Percentiles rank a stretch among this genome's conserved stretches.
Evolutionary conservation across 179 eudicot genomes (phyloP).

Genomic region (Beta corolliflora): DNA sequence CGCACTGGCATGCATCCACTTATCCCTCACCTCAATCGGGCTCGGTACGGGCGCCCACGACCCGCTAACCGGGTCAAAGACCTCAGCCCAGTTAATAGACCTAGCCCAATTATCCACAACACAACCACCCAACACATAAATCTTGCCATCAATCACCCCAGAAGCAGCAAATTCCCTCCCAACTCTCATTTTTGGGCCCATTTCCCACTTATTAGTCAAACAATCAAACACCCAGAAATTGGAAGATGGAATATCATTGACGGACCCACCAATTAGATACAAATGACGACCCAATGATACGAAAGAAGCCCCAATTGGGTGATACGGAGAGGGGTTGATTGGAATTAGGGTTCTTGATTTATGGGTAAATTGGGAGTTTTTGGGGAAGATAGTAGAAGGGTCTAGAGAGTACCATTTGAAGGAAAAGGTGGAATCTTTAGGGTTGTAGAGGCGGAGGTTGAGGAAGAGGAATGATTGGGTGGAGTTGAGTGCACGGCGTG

Average conservation of each 20-base stretch:
- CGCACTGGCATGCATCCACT: slow-evolving; percentile 93
- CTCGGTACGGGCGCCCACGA: slow-evolving; percentile 60
- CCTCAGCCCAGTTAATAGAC: slow-evolving; percentile 79
- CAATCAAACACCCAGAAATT: slow-evolving; percentile 71
- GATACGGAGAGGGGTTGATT: slow-evolving; percentile 47
- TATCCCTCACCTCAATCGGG: slow-evolving; percentile 61
- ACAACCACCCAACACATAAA: slow-evolving; percentile 91
- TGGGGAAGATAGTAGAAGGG: slow-evolving; percentile 12
- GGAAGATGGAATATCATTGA: slow-evolving; percentile 45
- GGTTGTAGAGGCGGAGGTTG: slow-evolving; percentile 55
- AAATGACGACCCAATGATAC: slow-evolving; percentile 48
- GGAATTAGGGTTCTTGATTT: slow-evolving; percentile 29
- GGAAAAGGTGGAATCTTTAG: slow-evolving; percentile 39
- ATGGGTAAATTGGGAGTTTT: neutral
- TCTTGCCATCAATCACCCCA: slow-evolving; percentile 63
- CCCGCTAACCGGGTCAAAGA: slow-evolving; percentile 59
- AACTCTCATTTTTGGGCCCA: slow-evolving; percentile 75
- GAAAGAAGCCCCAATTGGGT: slow-evolving; percentile 59
- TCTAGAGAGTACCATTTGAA: slow-evolving; percentile 61
- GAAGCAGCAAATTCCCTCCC: slow-evolving; percentile 86
- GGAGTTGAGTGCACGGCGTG: slow-evolving; percentile 55
- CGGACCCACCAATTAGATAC: slow-evolving; percentile 78
- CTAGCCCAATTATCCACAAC: slow-evolving; percentile 70
- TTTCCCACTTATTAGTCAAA: slow-evolving; percentile 57
- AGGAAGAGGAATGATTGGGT: slow-evolving; percentile 58